Evolutionary conservation across 768 basidiomycete species (phyloP), one percentile per base, ranked within the genome.

Genomic region (Harrya chromipes): DNA sequence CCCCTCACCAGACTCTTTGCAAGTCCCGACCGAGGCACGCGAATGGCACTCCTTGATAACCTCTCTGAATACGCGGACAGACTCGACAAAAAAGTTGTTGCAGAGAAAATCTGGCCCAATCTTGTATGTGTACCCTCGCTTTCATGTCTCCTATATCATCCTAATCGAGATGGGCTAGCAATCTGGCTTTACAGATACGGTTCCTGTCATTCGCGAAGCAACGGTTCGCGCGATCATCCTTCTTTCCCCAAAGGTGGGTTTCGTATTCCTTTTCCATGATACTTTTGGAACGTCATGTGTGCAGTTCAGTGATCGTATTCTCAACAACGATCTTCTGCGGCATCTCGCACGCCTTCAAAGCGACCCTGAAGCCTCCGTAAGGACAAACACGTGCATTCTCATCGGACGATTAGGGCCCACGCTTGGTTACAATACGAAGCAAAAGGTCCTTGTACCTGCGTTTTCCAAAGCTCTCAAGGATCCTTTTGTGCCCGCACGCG

Each of bases 301-400:
- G 2, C 53, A 97, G 93, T 76, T 99, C 44, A 87, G 74, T 42
- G 94, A 97, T 56, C 86, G 95, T 3, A 81, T 97, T 34, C 76
- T 98, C 34, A 99, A 99, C 70, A 99, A 98, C 59, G 97, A 99
- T 52, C 82, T 99, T 17, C 80, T 99, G 11, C 86, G 95, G 3
- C 80, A 90, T 53, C 80, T 99, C 19, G 95, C 95, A 3, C 91
- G 90, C 61, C 86, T 90, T 71, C 97, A 99, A 71, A 83, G 78
- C 29, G 97, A 98, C 63, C 75, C 85, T 1, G 97, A 99, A 69
- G 82, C 94, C 4, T 94, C 94, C 6, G 97, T 98, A 58, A 81
- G 97, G 40, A 98, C 97, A 14, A 98, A 98, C 61, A 97, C 97
- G 0, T 95, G 93, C 62, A 97, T 99, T 57, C 81, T 98, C 4